These are phyloP conservation scores for Penicillium sp. DNA, from an alignment of 2,329 filamentous ascomycete species.

Conservation along the genomic window DNA sequence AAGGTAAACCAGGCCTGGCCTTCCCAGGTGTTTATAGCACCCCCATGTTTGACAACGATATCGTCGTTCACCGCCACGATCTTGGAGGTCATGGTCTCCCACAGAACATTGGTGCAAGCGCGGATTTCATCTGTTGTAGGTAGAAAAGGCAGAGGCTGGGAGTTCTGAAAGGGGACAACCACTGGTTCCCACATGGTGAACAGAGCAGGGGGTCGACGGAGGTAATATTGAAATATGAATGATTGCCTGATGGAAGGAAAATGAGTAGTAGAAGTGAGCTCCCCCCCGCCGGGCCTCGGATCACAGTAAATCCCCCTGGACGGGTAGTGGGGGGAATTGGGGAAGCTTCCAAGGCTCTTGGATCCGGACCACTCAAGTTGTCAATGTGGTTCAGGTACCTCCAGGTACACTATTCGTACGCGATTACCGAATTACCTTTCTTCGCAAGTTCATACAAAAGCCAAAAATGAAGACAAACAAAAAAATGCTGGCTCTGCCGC, in stretches of 20 bases:
- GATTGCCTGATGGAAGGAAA: no score
- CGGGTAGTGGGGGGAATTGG: neutral
- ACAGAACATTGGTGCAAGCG: conserved; percentile 26
- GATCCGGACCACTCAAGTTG: neutral
- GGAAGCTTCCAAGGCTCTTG: neutral
- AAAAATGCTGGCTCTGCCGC: neutral
- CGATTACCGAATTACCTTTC: neutral
- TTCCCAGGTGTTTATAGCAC: conserved; percentile 5
- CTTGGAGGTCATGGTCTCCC: conserved; percentile 16
- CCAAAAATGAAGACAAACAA: neutral
- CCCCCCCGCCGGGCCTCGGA: no score
- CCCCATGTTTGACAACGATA: conserved; percentile 29
- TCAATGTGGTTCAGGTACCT: neutral
- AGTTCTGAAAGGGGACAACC: no score
- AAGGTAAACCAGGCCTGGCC: conserved; percentile 27
- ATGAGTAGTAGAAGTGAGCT: no score
- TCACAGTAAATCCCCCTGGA: neutral
- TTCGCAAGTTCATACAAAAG: neutral
- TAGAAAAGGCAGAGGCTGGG: neutral
- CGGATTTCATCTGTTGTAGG: conserved; percentile 28
- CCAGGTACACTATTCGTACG: neutral
- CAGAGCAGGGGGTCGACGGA: no score
- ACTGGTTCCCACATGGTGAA: no score
- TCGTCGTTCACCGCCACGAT: conserved; percentile 27
- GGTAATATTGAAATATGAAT: no score